Percentiles rank a stretch among this genome's conserved stretches.
phyloP scores from a whole-genome alignment of 2,329 filamentous ascomycete species.

The Calonectria honghensis region DNA sequence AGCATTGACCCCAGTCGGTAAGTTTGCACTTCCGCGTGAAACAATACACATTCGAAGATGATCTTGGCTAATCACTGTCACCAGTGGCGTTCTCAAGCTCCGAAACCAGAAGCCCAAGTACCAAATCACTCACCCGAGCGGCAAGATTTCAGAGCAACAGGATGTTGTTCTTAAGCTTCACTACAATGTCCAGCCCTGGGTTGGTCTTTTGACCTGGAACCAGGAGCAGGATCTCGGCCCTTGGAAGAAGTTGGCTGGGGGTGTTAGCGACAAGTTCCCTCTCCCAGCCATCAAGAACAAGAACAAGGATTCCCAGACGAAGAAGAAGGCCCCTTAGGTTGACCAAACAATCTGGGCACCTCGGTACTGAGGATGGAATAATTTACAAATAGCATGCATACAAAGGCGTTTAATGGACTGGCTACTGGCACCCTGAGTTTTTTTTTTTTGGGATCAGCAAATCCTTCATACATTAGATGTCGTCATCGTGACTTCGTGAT shows the following conservation, averaged over 20 bases:
- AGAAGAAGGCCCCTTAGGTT: slow-evolving; percentile 47
- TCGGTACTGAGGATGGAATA: slow-evolving; percentile 21
- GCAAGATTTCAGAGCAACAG: slow-evolving; percentile 82
- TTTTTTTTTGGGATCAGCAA: background rate
- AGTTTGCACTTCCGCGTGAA: slow-evolving; percentile 35
- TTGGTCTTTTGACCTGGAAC: slow-evolving; percentile 91
- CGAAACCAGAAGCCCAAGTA: slow-evolving; percentile 95
- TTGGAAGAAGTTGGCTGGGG: slow-evolving; percentile 80
- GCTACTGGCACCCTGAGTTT: slow-evolving; percentile 21
- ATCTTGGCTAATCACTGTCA: slow-evolving; percentile 11
- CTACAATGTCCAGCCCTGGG: slow-evolving; percentile 99
- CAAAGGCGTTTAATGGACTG: slow-evolving; percentile 47
- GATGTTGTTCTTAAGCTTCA: slow-evolving; percentile 88
- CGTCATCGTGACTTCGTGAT: slow-evolving; percentile 52
- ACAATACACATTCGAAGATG: background rate
- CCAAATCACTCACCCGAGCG: slow-evolving; percentile 92
- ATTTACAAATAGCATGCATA: slow-evolving; percentile 42
- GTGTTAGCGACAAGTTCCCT: slow-evolving; percentile 77
- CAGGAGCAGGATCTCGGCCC: slow-evolving; percentile 71
- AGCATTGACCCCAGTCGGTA: slow-evolving; percentile 75
- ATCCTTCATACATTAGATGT: slow-evolving; percentile 31
- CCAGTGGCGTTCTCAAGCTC: slow-evolving; percentile 83
- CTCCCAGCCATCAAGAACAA: slow-evolving; percentile 79
- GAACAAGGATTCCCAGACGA: slow-evolving; percentile 49
- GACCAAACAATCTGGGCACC: background rate